Evolutionary conservation across 2,329 filamentous ascomycete species (phyloP), one percentile per base, ranked within the genome.

Genomic region (Pleoardoris graminearum): DNA sequence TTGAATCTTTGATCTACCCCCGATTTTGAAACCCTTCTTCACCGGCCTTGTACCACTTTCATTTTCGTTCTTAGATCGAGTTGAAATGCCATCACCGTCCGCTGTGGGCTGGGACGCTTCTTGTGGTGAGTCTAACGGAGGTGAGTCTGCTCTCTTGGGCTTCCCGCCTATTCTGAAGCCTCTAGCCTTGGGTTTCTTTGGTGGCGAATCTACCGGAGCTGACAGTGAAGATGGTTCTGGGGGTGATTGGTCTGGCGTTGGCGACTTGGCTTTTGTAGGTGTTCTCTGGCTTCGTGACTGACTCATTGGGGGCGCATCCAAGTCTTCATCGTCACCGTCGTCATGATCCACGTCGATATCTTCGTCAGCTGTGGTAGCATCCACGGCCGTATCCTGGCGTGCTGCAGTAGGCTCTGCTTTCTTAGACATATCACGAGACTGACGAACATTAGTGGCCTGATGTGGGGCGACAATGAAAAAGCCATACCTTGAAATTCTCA

Each of bases 271-370:
- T n/a, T 16, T 51, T 10, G 39, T 3, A n/a, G 27, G 23, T 30
- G 43, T 27, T 27, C 35, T 43, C 10, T 22, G 39, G 14, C 29
- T 52, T 23, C 62, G 60, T 19, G 53, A 61, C 23, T 60, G 57
- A 27, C 47, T 60, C 21, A 50, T 66, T 1, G 55, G 42, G 10
- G 67, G 67, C 6, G 61, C 68, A 58, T 76, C 75, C 10, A 77
- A 65, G 45, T 78, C 74, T 4, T 75, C 72, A 21, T 68, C 67
- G 4, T 71, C 51, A 4, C 50, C 46, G 23, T 54, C 51, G 5
- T 42, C 67, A 8, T 69, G 19, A 10, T 50, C 42, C 33, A 42
- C 36, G 7, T 43, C 32, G 25, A 36, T 46, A 11, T 76, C 74
- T 41, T 72, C 74, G 35, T 68, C 66, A 7, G 67, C 69, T 16